These are phyloP conservation scores for Penicillium sumatraense DNA, from an alignment of 2,329 filamentous ascomycete genomes.

Conservation along the genomic window DNA sequence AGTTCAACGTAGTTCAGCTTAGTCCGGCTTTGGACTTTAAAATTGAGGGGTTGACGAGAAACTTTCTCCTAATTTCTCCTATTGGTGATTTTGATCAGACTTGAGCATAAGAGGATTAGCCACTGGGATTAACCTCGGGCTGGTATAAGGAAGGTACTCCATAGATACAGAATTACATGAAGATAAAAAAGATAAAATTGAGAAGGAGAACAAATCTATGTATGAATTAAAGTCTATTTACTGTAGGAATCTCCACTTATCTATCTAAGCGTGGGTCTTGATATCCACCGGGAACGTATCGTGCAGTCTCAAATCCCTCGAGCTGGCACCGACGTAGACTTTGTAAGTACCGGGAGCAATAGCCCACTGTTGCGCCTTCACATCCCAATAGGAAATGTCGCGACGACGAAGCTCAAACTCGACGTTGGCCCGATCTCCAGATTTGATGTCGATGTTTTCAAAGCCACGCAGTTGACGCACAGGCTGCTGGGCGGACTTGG, in stretches of 20 bases:
- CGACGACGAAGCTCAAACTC: constrained; percentile 14
- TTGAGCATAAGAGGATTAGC: too few species aligned
- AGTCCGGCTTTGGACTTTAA: too few species aligned
- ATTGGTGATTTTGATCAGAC: too few species aligned
- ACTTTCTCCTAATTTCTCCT: too few species aligned
- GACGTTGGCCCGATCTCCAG: background rate
- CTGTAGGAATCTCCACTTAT: background rate
- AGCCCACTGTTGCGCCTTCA: constrained; percentile 39
- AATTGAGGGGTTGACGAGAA: too few species aligned
- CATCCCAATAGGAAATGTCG: constrained; percentile 38
- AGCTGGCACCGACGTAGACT: constrained; percentile 32
- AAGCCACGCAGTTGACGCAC: constrained; percentile 65
- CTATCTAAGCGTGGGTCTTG: background rate
- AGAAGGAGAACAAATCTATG: background rate
- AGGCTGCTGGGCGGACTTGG: constrained; percentile 40
- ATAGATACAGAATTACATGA: too few species aligned
- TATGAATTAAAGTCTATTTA: background rate
- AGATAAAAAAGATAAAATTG: background rate
- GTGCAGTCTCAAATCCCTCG: constrained; percentile 24
- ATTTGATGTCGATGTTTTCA: constrained; percentile 54
- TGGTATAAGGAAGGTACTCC: too few species aligned
- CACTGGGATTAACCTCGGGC: too few species aligned
- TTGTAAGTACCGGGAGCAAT: constrained; percentile 28
- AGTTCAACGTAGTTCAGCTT: too few species aligned
- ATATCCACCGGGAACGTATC: background rate